Conservation (phyloP, 306 rosid genomes). For the Cicer judaicum region DNA sequence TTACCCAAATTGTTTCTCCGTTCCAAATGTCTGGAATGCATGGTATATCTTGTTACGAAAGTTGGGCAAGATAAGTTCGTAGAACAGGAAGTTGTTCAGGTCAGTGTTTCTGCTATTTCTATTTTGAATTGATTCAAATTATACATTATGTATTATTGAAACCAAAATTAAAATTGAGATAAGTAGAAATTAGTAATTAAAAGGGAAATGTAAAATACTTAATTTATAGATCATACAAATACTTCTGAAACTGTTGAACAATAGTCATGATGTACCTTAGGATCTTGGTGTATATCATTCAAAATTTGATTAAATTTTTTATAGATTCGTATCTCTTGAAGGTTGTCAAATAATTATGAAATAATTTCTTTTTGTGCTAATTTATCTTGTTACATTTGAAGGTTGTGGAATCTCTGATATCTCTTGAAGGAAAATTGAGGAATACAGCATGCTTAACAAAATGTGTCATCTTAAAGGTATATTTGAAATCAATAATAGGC, state of each 20-base stretch:
- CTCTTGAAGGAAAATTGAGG: slow-evolving; percentile 10
- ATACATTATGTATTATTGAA: not conserved
- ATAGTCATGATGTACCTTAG: not conserved
- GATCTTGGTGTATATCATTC: slow-evolving; percentile 12
- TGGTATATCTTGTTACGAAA: slow-evolving; percentile 16
- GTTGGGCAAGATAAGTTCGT: not conserved
- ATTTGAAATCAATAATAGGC: not conserved
- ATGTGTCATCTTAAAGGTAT: slow-evolving; percentile 38
- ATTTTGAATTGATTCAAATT: slow-evolving; percentile 1
- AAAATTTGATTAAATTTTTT: not conserved
- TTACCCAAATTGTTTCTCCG: not conserved
- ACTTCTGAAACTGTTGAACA: not conserved
- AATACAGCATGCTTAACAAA: not conserved
- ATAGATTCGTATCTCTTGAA: not conserved
- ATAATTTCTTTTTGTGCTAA: slow-evolving; percentile 13
- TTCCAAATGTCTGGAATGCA: slow-evolving; percentile 36
- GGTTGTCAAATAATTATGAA: slow-evolving; percentile 5
- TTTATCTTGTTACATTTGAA: slow-evolving; percentile 23
- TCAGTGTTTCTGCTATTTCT: slow-evolving; percentile 27
- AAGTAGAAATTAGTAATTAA: not conserved
- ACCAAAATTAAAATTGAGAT: slow-evolving; percentile 2
- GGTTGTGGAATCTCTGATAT: slow-evolving; percentile 30
- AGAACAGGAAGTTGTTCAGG: slow-evolving; percentile 20
- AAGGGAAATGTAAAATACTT: not conserved
- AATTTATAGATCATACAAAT: slow-evolving; percentile 1